Evolutionary conservation across 352 stramenopile species (phyloP), one percentile per base, ranked within the genome.

Genomic region (Phytophthora crassamura): DNA sequence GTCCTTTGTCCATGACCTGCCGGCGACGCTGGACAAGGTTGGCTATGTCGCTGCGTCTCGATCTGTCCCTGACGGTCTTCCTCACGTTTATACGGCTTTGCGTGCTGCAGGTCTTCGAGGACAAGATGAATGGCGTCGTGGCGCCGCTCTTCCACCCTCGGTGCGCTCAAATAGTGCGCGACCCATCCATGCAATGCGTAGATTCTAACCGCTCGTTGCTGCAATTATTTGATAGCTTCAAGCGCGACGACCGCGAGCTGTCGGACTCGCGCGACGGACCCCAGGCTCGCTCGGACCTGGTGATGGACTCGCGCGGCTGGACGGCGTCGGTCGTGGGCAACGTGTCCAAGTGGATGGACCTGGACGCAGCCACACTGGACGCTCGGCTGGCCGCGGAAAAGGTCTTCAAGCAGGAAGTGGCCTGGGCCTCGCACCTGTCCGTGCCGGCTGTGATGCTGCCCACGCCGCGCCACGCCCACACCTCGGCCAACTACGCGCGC

Each of bases 371-470:
- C 18, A 86, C 76, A 36, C 47, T 67, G 20, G 52, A 61, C 20
- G 56, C 60, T 9, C 86, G 90, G 0, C 54, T 88, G 10, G 66
- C 69, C 12, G 83, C 81, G 10, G 88, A 95, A 58, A 90, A 86
- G 59, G 83, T 79, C 1, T 89, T 97, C 62, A 94, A 93, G 54
- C 80, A 97, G 59, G 96, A 99, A 69, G 75, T 99, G 30, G 91
- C 94, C 47, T 99, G 97, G 96, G 96, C 94, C 18, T 94, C 86
- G 39, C 97, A 99, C 75, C 84, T 99, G 41, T 94, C 89, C 3
- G 87, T 99, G 30, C 82, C 94, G 2, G 94, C 97, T 12, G 91
- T 99, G n/a, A 79, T 99, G 53, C 74, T 98, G 22, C 97, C 96
- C 4, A 72, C 80, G 10, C 81, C 89, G 16, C 68, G 78, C 0